Percentiles rank a stretch among this genome's conserved stretches.
phyloP scores from a whole-genome alignment of 2,329 filamentous ascomycete genomes.

The Aphanocladium album region DNA sequence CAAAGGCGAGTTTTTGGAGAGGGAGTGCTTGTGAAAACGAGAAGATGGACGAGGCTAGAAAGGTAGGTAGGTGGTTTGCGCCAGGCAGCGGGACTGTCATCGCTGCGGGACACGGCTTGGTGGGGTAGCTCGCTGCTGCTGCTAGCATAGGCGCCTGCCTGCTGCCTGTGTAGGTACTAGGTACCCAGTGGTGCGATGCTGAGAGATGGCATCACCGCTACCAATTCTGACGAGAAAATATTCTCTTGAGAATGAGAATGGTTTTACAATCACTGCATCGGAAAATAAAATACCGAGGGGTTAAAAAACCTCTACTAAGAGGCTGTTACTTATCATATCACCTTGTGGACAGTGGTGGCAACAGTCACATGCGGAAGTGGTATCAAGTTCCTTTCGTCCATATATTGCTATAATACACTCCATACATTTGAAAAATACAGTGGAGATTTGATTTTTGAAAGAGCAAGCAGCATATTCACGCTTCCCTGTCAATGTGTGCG shows the following conservation, averaged over 20 bases:
- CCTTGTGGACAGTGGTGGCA: neutral
- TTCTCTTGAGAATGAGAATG: too few relatives aligned
- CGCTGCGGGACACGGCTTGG: conserved; percentile 1
- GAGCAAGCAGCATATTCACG: neutral
- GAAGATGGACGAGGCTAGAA: neutral
- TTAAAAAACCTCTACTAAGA: too few relatives aligned
- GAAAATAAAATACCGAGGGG: too few relatives aligned
- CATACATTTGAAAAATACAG: conserved; percentile 30
- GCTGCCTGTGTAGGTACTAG: neutral
- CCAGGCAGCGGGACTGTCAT: conserved; percentile 7
- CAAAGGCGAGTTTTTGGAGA: neutral
- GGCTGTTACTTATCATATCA: too few relatives aligned
- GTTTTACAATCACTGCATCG: too few relatives aligned
- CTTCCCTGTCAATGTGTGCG: neutral
- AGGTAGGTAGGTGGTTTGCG: neutral
- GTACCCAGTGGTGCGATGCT: neutral
- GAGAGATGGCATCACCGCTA: neutral
- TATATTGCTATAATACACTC: conserved; percentile 16
- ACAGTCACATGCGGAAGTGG: neutral
- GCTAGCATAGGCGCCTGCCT: neutral
- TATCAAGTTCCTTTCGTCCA: conserved; percentile 3
- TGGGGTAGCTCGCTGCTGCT: neutral
- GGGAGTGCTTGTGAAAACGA: neutral
- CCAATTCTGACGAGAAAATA: too few relatives aligned
- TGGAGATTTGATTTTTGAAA: conserved; percentile 25